A percentile compares a stretch with the other conserved stretches of the same genome.
These are phyloP conservation scores for Oryza coarctata DNA, from an alignment of 176 grass and related monocot species.

Conservation along the genomic window DNA sequence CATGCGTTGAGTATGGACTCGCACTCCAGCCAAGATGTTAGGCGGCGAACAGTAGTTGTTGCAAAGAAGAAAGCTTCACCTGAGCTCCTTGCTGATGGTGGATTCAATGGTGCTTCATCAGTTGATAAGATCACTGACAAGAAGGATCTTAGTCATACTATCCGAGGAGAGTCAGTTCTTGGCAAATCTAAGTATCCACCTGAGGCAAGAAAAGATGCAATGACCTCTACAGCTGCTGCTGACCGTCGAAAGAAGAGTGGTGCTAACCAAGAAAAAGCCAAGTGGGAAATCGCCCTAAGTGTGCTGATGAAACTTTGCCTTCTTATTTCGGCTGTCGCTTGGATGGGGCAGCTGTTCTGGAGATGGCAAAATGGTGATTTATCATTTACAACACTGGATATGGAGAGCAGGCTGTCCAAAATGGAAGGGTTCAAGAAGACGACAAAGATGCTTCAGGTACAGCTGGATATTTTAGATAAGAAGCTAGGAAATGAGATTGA, in stretches of 20 bases:
- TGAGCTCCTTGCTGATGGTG: slow-evolving; percentile 39
- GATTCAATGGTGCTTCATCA: slow-evolving; percentile 33
- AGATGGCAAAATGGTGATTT: slow-evolving; percentile 49
- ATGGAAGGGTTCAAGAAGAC: slow-evolving; percentile 75
- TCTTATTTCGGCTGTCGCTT: slow-evolving; percentile 50
- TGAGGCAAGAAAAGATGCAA: slow-evolving; percentile 41
- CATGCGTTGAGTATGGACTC: slow-evolving; percentile 65
- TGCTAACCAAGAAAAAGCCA: slow-evolving; percentile 44
- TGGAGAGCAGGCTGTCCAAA: slow-evolving; percentile 61
- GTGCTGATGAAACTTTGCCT: slow-evolving; percentile 52
- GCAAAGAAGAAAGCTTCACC: slow-evolving; percentile 46
- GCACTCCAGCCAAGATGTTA: slow-evolving; percentile 60
- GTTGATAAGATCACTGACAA: slow-evolving; percentile 32
- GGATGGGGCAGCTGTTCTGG: slow-evolving; percentile 62
- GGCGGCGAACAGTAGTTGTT: slow-evolving; percentile 47
- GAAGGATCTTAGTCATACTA: slow-evolving; percentile 55
- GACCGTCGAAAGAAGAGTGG: slow-evolving; percentile 48
- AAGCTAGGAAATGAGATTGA: slow-evolving; percentile 75
- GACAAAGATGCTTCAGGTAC: slow-evolving; percentile 72
- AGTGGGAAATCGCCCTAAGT: slow-evolving; percentile 51
- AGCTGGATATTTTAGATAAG: slow-evolving; percentile 82
- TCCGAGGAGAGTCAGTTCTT: slow-evolving; percentile 52
- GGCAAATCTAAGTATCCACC: slow-evolving; percentile 45
- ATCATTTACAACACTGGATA: slow-evolving; percentile 39
- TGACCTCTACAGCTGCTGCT: slow-evolving; percentile 31